A percentile compares a stretch with the other conserved stretches of the same genome.
Conservation (phyloP, 331 rosid species). For the Phaseolus coccineus region DNA sequence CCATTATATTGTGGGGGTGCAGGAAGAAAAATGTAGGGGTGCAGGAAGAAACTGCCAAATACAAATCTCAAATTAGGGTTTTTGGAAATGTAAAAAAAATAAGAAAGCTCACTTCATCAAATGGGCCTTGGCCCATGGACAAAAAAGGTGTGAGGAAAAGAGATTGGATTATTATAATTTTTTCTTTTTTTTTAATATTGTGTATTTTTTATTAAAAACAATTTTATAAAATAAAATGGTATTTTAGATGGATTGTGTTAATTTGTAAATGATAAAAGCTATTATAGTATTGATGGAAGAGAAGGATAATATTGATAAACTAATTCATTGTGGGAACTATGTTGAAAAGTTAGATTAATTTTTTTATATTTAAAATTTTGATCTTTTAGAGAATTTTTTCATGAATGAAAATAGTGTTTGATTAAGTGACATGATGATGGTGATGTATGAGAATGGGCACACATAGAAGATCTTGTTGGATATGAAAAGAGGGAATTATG, state of each 20-base stretch:
- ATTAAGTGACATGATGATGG: conserved; percentile 21
- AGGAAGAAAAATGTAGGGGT: too few relatives aligned
- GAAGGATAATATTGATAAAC: background rate
- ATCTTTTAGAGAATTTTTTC: background rate
- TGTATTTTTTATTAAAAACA: too few relatives aligned
- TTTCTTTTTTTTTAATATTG: too few relatives aligned
- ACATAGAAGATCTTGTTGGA: conserved; percentile 32
- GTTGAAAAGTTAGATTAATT: background rate
- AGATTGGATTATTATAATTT: background rate
- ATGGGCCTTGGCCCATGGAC: background rate
- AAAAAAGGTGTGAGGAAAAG: background rate
- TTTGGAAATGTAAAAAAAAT: background rate
- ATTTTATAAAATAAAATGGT: too few relatives aligned
- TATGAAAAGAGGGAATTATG: background rate
- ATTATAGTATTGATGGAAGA: too few relatives aligned
- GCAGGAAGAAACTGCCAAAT: too few relatives aligned
- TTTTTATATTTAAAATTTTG: background rate
- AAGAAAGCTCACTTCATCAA: background rate
- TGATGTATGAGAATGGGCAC: conserved; percentile 27
- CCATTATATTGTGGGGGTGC: too few relatives aligned
- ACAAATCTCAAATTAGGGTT: background rate
- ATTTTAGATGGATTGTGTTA: too few relatives aligned
- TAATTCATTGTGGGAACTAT: background rate
- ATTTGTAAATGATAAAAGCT: too few relatives aligned
- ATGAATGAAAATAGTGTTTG: background rate